Base-by-base conservation (phyloP, 106 monocot genomes). In the Phalaenopsis aphrodite region DNA sequence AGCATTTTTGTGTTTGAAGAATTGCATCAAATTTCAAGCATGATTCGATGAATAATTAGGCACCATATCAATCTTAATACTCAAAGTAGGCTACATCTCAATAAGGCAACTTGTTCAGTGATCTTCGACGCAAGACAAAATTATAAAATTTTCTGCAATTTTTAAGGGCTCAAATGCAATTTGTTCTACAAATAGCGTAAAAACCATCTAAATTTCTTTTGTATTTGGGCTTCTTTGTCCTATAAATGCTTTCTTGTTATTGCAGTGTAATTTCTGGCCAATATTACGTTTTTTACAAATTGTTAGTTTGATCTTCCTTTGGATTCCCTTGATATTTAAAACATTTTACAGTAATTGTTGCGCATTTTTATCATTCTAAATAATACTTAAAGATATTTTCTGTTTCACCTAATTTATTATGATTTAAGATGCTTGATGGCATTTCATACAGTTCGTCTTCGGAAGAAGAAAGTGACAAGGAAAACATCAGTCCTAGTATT, bases 381-480 rank as follows among this genome's bases (percentile, higher is more conserved):
- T n/a, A 37, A 8, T 16, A 9, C 15, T 69, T 69, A 5, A 39
- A 69, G 4, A 69, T 69, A 12, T 69, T 39, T 14, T 7, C 21
- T 69, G 12, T 9, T 39, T 30, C 38, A 10, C 42, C 43, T 9
- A 8, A 30, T 30, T 43, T 74, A 43, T 74, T 74, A 11, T 74
- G 42, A 74, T 39, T 38, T 69, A 11, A 8, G 66, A 81, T 57
- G 4, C 30, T 76, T 81, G 5, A 55, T 80, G 38, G 7, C 41
- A 77, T 66, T 75, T 41, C 15, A 88, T 80, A 79, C 87, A 99
- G 98, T 24, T 99, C 82, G 83, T 91, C 98, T 16, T 84, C 90
- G 61, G 91, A 88, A 87, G 89, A 88, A 82, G 82, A 91, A 14
- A 82, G 80, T 77, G 84, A 94, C 84, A 94, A 93, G 80, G 98